Evolutionary conservation across 1,284 basidiomycete genomes (phyloP).

Genomic region (Cronartium quercuum): DNA sequence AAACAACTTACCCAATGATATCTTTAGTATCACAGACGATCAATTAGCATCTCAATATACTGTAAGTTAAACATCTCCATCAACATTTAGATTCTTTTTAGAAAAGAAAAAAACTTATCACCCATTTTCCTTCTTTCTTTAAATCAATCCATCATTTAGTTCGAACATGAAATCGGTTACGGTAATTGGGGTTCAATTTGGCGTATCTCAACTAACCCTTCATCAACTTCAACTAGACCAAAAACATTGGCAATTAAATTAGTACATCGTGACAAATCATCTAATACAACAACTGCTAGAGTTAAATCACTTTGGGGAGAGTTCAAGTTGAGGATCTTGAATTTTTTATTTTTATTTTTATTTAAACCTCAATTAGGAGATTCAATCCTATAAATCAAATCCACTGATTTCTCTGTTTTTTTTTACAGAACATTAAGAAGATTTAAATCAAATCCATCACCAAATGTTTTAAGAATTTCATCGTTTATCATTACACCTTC

Average conservation of each 20-base stretch:
- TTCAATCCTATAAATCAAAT: slow-evolving; percentile 49
- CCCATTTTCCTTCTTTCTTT: not conserved
- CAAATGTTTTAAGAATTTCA: slow-evolving; percentile 77
- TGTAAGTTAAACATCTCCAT: not conserved
- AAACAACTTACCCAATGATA: slow-evolving; percentile 6
- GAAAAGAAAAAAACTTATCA: not conserved
- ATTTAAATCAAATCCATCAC: slow-evolving; percentile 6
- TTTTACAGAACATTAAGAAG: slow-evolving; percentile 63
- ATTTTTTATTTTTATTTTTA: slow-evolving; percentile 7
- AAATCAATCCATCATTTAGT: not conserved
- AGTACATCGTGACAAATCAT: slow-evolving; percentile 67
- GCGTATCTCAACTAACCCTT: not conserved
- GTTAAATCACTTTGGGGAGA: slow-evolving; percentile 60
- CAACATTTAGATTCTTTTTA: not conserved
- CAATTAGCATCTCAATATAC: slow-evolving; percentile 21
- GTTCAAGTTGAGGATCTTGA: slow-evolving; percentile 41
- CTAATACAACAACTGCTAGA: slow-evolving; percentile 71
- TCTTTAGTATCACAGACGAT: slow-evolving; percentile 32
- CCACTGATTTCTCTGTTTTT: slow-evolving; percentile 74
- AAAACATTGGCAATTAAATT: slow-evolving; percentile 75
- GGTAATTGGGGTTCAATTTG: not conserved
- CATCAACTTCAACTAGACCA: not conserved
- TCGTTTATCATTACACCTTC: slow-evolving; percentile 85
- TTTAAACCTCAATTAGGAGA: slow-evolving; percentile 39
- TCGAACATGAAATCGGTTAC: slow-evolving; percentile 23